These are phyloP conservation scores for Pseudogymnoascus pannorum DNA, from an alignment of 2,329 filamentous ascomycete species.

Conservation along the genomic window DNA sequence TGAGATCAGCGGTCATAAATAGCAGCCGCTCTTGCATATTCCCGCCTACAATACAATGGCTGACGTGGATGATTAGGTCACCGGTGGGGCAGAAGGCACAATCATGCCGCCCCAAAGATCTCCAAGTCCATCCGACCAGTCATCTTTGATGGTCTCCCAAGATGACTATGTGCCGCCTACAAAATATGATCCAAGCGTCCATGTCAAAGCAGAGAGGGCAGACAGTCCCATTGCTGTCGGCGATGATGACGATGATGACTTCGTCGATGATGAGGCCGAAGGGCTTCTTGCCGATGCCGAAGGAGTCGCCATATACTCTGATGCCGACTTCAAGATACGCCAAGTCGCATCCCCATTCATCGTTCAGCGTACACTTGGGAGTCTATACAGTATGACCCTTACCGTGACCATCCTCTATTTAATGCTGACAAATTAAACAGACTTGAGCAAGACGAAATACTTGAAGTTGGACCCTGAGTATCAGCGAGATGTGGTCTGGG, in stretches of 20 bases:
- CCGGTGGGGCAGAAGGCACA: not conserved
- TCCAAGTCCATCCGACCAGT: not conserved
- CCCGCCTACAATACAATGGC: not conserved
- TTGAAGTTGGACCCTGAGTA: slow-evolving; percentile 40
- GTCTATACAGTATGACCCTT: slow-evolving; percentile 20
- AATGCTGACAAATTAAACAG: slow-evolving; percentile 13
- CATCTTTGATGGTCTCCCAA: slow-evolving; percentile 1
- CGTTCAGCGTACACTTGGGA: slow-evolving; percentile 19
- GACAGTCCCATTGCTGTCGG: not conserved
- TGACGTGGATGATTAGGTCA: not conserved
- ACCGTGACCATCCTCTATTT: not conserved
- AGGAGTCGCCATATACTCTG: not conserved
- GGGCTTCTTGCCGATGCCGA: not conserved
- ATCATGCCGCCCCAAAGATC: not conserved
- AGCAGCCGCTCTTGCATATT: not conserved
- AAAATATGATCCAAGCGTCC: not conserved
- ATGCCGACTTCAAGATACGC: slow-evolving; percentile 24
- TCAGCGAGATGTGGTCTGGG: slow-evolving; percentile 41
- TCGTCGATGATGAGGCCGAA: slow-evolving; percentile 2
- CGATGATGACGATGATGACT: not conserved
- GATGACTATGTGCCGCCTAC: not conserved
- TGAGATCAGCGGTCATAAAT: not conserved
- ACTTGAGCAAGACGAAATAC: slow-evolving; percentile 25
- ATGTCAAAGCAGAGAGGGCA: not conserved
- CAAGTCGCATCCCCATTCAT: slow-evolving; percentile 23